Base-by-base conservation (phyloP, 1,139 yeast species). In the Geotrichum carabidarum region DNA sequence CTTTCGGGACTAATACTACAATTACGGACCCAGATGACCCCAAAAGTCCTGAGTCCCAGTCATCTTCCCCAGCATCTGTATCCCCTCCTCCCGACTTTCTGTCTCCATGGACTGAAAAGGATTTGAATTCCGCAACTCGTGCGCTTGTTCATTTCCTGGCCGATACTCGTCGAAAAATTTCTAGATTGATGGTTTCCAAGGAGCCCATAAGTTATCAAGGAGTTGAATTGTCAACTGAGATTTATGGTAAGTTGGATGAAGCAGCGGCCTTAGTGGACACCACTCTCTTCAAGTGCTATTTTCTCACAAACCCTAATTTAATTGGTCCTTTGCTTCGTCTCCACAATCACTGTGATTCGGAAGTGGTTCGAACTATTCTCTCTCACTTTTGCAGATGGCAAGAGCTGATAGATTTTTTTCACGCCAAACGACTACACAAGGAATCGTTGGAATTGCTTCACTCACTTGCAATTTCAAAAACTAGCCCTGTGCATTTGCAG, bases 261-360 rank as follows among this genome's bases (percentile, higher is more conserved):
- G 67, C 79, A 11, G 79, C 86, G 1, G 69, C 69, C 11, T 70
- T 83, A 1, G 80, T 93, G 4, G 99, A 93, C 64, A 87, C 96
- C 0, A 78, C 90, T 0, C 74, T 93, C 34, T 88, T 93, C 63
- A 75, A 81, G 53, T 82, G 95, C 58, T 93, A 93, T 65, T 75
- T 82, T 60, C 69, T 81, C 31, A 79, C 80, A 40, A 81, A 81
- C 56, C 88, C 90, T 0, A 79, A 84, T 62, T 75, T 93, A 65
- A 77, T 93, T 15, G 96, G 95, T 0, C 94, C 98, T 0, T 77
- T 93, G 36, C 76, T 93, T 7, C 74, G 98, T 52, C 76, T 90
- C 1, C 79, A 81, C 43, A 93, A 91, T 65, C 75, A 76, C 58
- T 89, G 97, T 71, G 84, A 85, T 63, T 77, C 85, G 1, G 72